Conservation (phyloP, 2,329 filamentous ascomycete genomes). For the Talaromyces sp. region DNA sequence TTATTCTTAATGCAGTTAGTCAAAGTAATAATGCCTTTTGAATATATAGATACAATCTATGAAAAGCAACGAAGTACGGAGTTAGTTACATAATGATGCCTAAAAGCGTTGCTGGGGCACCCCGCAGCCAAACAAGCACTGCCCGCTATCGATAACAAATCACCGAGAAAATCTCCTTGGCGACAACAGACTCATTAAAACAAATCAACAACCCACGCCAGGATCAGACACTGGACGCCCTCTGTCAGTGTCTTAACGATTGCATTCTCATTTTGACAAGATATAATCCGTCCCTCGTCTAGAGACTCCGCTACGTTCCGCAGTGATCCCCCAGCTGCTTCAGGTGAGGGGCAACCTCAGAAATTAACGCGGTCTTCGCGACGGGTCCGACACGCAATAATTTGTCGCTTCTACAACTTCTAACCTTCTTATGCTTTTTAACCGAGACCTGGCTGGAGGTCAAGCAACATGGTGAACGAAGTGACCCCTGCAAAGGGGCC, state of each 20-base stretch:
- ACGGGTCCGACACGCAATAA: not conserved
- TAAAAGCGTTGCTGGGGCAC: conserved; percentile 16
- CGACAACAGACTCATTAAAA: not conserved
- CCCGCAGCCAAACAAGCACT: conserved; percentile 14
- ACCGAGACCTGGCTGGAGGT: not conserved
- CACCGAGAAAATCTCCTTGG: not conserved
- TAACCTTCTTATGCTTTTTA: not conserved
- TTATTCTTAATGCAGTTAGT: not conserved
- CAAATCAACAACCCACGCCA: not conserved
- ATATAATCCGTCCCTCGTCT: not conserved
- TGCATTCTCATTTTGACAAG: not conserved
- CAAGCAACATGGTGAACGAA: conserved; percentile 48
- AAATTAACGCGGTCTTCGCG: not conserved
- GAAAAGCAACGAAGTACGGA: too few species aligned
- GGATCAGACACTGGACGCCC: not conserved
- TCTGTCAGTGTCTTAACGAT: not conserved
- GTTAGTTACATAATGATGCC: too few species aligned
- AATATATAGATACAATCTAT: not conserved
- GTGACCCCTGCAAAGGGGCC: conserved; percentile 41
- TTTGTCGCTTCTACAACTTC: not conserved
- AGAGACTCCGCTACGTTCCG: too few species aligned
- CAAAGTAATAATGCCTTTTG: not conserved
- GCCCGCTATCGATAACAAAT: conserved; percentile 16
- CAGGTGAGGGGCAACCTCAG: not conserved
- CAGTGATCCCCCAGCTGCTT: not conserved